Evolutionary conservation across 345 rosid genomes (phyloP).

Genomic region (Brassica rapa): DNA sequence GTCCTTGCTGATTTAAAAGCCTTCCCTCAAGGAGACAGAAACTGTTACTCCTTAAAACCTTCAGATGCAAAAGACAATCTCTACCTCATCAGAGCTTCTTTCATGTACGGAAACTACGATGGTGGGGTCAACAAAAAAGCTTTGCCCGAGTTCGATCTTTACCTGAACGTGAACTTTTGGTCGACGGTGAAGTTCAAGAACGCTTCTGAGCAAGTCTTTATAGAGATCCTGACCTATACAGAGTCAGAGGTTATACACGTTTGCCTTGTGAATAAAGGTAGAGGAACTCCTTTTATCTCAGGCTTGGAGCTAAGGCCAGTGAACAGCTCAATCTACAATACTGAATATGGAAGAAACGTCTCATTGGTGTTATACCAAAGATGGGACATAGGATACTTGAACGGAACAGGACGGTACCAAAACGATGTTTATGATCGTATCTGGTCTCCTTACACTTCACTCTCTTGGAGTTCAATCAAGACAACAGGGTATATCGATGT

Average conservation of each 20-base stretch:
- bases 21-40: constrained; percentile 49
- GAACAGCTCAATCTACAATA: constrained; percentile 29
- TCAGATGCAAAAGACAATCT: constrained; percentile 14
- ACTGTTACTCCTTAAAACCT: constrained; percentile 45
- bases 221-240: constrained; percentile 47
- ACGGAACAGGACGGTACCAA: constrained; percentile 37
- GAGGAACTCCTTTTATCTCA: constrained; percentile 57
- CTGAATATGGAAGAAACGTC: constrained; percentile 35
- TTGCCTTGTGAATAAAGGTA: constrained; percentile 55
- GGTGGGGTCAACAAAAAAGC: not conserved
- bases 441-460: constrained; percentile 41
- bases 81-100: constrained; percentile 45
- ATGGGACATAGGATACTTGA: constrained; percentile 28
- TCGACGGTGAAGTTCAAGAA: constrained; percentile 34
- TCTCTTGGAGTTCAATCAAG: constrained; percentile 32
- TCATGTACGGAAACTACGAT: constrained; percentile 58
- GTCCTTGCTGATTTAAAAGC: constrained; percentile 27
- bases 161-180: constrained; percentile 51
- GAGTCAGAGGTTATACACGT: constrained; percentile 32
- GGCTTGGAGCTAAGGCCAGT: constrained; percentile 50
- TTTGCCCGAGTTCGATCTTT: constrained; percentile 48
- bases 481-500: constrained; percentile 36
- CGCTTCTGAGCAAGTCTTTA: constrained; percentile 3
- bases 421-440: constrained; percentile 49
- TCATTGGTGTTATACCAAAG: constrained; percentile 23